Percentiles rank a stretch among this genome's conserved stretches.
These are phyloP conservation scores for Nigrograna mackinnonii DNA, from an alignment of 2,329 filamentous ascomycete genomes.

Conservation along the genomic window DNA sequence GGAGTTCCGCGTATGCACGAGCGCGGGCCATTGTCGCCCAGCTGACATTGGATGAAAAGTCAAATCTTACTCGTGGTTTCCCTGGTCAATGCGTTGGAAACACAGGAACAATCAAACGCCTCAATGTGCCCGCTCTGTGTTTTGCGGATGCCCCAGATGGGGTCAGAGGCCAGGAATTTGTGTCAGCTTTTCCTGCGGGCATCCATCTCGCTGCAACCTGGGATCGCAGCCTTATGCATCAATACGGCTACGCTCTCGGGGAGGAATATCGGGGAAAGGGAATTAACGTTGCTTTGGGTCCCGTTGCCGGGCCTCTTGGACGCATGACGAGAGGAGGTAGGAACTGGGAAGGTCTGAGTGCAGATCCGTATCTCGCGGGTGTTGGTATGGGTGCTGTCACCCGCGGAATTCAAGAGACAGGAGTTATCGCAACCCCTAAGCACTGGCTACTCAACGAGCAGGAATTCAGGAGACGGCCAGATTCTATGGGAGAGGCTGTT, in stretches of 20 bases:
- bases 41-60: conserved; percentile 34
- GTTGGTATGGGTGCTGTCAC: conserved; percentile 45
- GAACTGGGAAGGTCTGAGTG: conserved; percentile 50
- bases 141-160: conserved; percentile 44
- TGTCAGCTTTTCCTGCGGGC: conserved; percentile 45
- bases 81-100: conserved; percentile 27
- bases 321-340: conserved; percentile 44
- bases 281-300: conserved; percentile 50
- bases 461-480: conserved; percentile 50
- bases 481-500: conserved; percentile 55
- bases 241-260: conserved; percentile 42
- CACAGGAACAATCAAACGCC: conserved; percentile 40
- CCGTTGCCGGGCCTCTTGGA: conserved; percentile 53
- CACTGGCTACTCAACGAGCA: conserved; percentile 67
- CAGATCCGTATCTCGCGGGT: conserved; percentile 50
- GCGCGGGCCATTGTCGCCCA: conserved; percentile 34
- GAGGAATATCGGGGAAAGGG: conserved; percentile 40
- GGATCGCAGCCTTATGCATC: conserved; percentile 42
- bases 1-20: conserved; percentile 34
- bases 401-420: conserved; percentile 43
- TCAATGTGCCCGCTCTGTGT: conserved; percentile 46
- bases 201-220: conserved; percentile 44
- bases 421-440: conserved; percentile 50
- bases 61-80: no score
- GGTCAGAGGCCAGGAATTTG: conserved; percentile 36